Evolutionary conservation across 2,329 filamentous ascomycete species (phyloP), one percentile per base, ranked within the genome.

Genomic region (Fusarium tuaranense): DNA sequence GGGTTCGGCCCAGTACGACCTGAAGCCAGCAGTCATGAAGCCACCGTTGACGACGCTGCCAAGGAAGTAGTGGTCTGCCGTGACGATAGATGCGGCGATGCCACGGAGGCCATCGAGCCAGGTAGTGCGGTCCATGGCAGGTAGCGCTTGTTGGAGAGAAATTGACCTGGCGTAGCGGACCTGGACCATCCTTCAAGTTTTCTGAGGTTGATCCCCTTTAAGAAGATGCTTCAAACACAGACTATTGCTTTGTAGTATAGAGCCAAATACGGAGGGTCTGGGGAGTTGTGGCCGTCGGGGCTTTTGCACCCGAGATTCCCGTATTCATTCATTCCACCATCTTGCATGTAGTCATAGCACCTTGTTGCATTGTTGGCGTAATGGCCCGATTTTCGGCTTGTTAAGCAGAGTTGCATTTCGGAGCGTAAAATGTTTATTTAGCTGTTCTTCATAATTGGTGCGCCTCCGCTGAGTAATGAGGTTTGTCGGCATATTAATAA

Each of bases 41-140:
- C 46, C 46, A 18, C 20, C 46, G 46, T 70, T 65, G 22, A 70
- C 25, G 51, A 70, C 63, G 59, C 68, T 60, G 51, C 68, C 68
- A 59, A 70, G 66, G 59, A 70, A 70, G 51, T 70, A 70, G 59
- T 70, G 68, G 53, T 70, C 63, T 18, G 63, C 64, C 14, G 68
- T 59, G 39, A 70, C 68, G 38, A 70, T 61, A 60, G 68, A 64
- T 22, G 68, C 68, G 20, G 68, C 68, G 39, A 70, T 70, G 58
- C 68, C 68, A 18, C 68, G 68, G 12, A 70, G 68, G 63, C 68
- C 68, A 46, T 70, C 68, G 13, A 70, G 63, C 68, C 68, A 70
- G 25, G 63, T 67, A 12, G 68, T 60, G 41, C 68, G 68, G 12
- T 67, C 61, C 65, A 68, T 68, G 12, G 32, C 46, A 55, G 61